A percentile compares a stretch with the other conserved stretches of the same genome.
These are phyloP conservation scores for Zizania palustris DNA, from an alignment of 202 grass and related monocot species.

Conservation along the genomic window DNA sequence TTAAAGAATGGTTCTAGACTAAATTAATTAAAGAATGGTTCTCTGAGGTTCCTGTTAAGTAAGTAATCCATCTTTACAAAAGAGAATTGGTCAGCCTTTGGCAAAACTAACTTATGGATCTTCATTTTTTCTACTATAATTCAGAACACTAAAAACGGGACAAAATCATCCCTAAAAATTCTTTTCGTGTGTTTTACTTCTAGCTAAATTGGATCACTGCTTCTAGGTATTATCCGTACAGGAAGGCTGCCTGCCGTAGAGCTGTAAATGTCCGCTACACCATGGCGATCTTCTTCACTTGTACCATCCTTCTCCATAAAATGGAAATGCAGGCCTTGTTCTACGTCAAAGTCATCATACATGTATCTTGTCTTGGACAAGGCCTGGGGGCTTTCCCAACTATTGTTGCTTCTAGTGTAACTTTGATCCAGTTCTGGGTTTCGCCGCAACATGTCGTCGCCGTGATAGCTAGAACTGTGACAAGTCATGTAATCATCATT, in stretches of 20 bases:
- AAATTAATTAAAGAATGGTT: conserved; percentile 12
- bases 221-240: conserved; percentile 68
- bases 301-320: conserved; percentile 43
- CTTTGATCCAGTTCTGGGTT: conserved; percentile 19
- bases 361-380: conserved; percentile 48
- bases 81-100: conserved; percentile 33
- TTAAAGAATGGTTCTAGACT: conserved; percentile 9
- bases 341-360: conserved; percentile 42
- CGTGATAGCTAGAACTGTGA: conserved; percentile 44
- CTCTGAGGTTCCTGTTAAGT: conserved; percentile 4
- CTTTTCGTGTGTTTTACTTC: background rate
- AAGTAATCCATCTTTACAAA: conserved; percentile 10
- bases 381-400: conserved; percentile 4
- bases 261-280: conserved; percentile 29
- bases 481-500: conserved; percentile 15
- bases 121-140: conserved; percentile 13
- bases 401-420: background rate
- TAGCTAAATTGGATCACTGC: conserved; percentile 60
- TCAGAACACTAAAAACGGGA: background rate
- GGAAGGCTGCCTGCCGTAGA: conserved; percentile 41
- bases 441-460: conserved; percentile 13
- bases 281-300: conserved; percentile 18
- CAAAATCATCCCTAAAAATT: background rate
- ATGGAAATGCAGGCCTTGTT: conserved; percentile 44
- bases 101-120: conserved; percentile 11